Conservation (phyloP, 1,284 basidiomycete species). For the Trametes pubescens region DNA sequence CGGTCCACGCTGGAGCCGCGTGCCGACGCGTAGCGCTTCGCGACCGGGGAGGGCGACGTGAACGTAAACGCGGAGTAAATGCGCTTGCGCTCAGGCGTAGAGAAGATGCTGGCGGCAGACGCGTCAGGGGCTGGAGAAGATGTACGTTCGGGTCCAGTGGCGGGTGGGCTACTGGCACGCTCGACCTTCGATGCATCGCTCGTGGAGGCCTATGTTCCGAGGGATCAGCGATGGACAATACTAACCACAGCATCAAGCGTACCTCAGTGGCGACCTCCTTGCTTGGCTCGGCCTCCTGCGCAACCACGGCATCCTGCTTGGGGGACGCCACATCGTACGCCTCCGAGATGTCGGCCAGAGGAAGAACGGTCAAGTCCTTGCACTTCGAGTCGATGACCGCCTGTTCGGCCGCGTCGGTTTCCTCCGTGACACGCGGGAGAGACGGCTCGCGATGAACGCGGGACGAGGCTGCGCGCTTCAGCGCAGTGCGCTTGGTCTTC, state of each 20-base stretch:
- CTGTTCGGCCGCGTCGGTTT: conserved; percentile 41
- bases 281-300: conserved; percentile 3
- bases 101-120: conserved; percentile 47
- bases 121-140: background rate
- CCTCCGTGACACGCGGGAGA: conserved; percentile 57
- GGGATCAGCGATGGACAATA: background rate
- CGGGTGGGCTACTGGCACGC: conserved; percentile 14
- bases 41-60: conserved; percentile 69
- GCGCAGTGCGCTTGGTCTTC: conserved; percentile 33
- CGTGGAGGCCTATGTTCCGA: background rate
- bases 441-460: conserved; percentile 36
- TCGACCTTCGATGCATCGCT: conserved; percentile 12
- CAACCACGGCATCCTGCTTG: conserved; percentile 20
- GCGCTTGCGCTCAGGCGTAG: conserved; percentile 74
- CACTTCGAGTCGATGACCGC: conserved; percentile 60
- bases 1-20: conserved; percentile 34
- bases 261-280: conserved; percentile 20
- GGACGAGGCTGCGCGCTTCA: conserved; percentile 27
- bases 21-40: conserved; percentile 52
- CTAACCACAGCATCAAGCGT: background rate
- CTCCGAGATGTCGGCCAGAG: conserved; percentile 68
- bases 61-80: conserved; percentile 82
- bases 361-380: conserved; percentile 69
- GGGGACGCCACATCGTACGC: conserved; percentile 51
- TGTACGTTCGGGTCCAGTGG: background rate